phyloP scores from a whole-genome alignment of 768 basidiomycete species.

The Saitozyma sp. region DNA sequence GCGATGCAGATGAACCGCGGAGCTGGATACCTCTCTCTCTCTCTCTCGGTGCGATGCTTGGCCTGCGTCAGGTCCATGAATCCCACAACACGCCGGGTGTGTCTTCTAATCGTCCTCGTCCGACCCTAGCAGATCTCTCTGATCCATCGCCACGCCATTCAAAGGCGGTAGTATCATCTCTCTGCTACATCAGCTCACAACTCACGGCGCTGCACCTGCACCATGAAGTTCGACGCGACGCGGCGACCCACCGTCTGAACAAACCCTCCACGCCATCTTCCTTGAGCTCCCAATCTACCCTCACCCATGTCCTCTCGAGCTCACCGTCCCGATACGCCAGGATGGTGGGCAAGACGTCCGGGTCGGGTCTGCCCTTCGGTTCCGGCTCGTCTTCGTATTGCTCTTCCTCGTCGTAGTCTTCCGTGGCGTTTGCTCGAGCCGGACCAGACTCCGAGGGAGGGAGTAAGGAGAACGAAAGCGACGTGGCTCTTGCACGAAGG shows the following conservation, averaged over 20 bases:
- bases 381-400: conserved; percentile 8
- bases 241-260: conserved; percentile 30
- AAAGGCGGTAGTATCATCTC: conserved; percentile 14
- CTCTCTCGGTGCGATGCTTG: not conserved
- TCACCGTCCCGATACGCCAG: conserved; percentile 49
- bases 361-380: conserved; percentile 29
- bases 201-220: not conserved
- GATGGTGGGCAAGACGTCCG: conserved; percentile 49
- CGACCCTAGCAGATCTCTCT: not conserved
- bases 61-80: too few relatives aligned
- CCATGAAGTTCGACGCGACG: not conserved
- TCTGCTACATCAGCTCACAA: conserved; percentile 4
- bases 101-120: conserved; percentile 1
- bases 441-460: conserved; percentile 15
- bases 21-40: too few relatives aligned
- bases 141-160: conserved; percentile 3
- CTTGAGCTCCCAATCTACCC: conserved; percentile 47
- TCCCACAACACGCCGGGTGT: too few relatives aligned
- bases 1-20: too few relatives aligned
- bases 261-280: conserved; percentile 45
- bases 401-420: conserved; percentile 22
- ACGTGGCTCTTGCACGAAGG: conserved; percentile 41
- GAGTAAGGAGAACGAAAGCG: conserved; percentile 42
- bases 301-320: conserved; percentile 42
- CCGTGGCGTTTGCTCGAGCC: not conserved